Base-by-base conservation (phyloP, 768 basidiomycete genomes). In the Sporobolomyces roseus region DNA sequence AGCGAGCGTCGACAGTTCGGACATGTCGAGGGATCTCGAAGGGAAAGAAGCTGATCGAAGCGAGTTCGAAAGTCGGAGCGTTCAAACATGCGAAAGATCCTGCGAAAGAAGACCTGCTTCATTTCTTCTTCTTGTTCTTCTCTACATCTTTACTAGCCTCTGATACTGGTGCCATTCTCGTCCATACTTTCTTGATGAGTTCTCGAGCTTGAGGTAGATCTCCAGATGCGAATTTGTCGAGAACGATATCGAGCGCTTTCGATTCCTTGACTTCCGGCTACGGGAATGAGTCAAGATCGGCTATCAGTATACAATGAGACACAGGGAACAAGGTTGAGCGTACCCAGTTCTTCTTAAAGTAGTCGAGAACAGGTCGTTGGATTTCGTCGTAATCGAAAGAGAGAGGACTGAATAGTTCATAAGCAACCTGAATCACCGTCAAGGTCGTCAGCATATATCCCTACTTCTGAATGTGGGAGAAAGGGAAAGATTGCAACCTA, bases 271-370 rank as follows among this genome's bases (percentile, higher is more conserved):
- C 52, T 35, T 54, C 14, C 29, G 21, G 13, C 52, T 54, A 32
- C 30, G 12, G 10, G 21, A 33, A 13, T 29, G 16, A 41, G 14
- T 12, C 9, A 13, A 41, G 23, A 10, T 53, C 51, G 23, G 13
- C 25, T 13, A 8, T 14, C 23, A 10, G 10, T 41, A 45, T 14
- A 30, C 27, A 43, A 9, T 4, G 25, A 29, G 45, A 14, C 12
- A 41, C 17, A 17, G 13, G n/a, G 43, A 29, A 4, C 10, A 43
- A 35, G 21, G 38, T 14, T n/a, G n/a, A 7, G 51, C 51, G 36
- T 14, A 63, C 61, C 61, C 61, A 63, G 16, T 63, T 17, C 32
- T 53, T 29, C 8, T 41, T 27, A 13, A 53, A n/a, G 30, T 13
- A 64, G 17, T 64, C 23, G 4, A 54, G 8, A 5, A 55, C 52